These are phyloP conservation scores for Tulasnella sp. DNA, from an alignment of 768 basidiomycete genomes.

Conservation along the genomic window DNA sequence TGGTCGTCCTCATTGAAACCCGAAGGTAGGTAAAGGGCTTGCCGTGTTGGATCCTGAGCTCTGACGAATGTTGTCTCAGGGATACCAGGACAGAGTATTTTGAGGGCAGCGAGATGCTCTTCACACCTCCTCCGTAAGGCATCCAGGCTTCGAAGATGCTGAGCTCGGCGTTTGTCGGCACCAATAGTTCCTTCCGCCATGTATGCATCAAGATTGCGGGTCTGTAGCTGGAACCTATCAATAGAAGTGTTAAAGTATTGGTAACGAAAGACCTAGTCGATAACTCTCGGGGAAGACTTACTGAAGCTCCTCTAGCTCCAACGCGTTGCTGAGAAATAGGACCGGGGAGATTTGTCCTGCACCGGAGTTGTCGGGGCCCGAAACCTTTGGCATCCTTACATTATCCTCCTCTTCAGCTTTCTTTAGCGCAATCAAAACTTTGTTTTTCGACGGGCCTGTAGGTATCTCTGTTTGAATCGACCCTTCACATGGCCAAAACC, in stretches of 20 bases:
- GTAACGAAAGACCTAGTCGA: no score
- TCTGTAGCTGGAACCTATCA: not conserved
- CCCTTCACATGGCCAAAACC: no score
- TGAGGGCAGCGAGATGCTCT: not conserved
- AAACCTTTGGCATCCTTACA: not conserved
- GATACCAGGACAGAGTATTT: not conserved
- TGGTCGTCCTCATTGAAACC: not conserved
- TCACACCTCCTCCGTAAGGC: not conserved
- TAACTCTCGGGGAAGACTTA: no score
- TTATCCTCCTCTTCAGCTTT: not conserved
- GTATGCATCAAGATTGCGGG: not conserved
- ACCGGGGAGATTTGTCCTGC: not conserved
- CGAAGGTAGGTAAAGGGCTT: not conserved
- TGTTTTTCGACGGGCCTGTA: not conserved
- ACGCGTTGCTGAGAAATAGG: not conserved
- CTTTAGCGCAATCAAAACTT: not conserved
- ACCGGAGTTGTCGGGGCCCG: not conserved
- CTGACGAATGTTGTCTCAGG: not conserved
- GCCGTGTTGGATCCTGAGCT: not conserved
- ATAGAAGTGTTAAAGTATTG: no score
- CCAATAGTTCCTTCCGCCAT: not conserved
- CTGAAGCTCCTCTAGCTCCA: not conserved
- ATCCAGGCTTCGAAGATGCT: not conserved
- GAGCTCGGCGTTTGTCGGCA: not conserved
- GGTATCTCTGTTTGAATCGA: no score